Percentiles rank a stretch among this genome's conserved stretches.
Evolutionary conservation across 768 basidiomycete genomes (phyloP).

Genomic region (Mrakia frigida): DNA sequence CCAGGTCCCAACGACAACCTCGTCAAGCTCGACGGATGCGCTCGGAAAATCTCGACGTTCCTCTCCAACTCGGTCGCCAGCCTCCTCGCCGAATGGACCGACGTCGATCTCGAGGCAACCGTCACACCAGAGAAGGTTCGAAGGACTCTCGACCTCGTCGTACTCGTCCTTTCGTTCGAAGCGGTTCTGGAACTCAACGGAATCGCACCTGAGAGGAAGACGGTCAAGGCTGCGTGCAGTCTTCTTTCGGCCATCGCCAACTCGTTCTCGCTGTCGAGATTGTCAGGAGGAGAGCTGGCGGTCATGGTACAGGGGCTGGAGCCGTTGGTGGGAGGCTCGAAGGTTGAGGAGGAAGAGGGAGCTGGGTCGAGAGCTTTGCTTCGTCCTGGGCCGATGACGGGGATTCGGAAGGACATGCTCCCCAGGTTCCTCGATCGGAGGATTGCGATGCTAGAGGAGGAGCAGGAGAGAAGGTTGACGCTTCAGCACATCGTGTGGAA

Average conservation of each 20-base stretch:
- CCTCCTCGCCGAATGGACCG: conserved; percentile 52
- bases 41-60: conserved; percentile 54
- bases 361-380: conserved; percentile 52
- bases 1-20: not conserved
- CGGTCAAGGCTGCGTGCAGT: conserved; percentile 62
- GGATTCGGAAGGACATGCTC: conserved; percentile 59
- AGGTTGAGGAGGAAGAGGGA: not conserved
- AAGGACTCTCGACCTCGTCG: conserved; percentile 62
- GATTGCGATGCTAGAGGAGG: not conserved
- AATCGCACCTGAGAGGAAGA: conserved; percentile 55
- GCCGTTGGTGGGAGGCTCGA: conserved; percentile 51
- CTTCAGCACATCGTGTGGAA: conserved; percentile 64
- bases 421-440: not conserved
- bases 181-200: conserved; percentile 61
- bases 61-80: conserved; percentile 60
- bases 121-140: conserved; percentile 62
- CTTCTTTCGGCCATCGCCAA: conserved; percentile 49
- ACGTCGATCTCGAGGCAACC: conserved; percentile 39
- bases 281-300: conserved; percentile 61
- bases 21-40: conserved; percentile 9
- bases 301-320: conserved; percentile 63
- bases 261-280: conserved; percentile 47
- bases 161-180: conserved; percentile 65
- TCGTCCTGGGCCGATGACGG: conserved; percentile 50
- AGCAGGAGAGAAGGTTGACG: conserved; percentile 34